A percentile compares a stretch with the other conserved stretches of the same genome.
phyloP scores from a whole-genome alignment of 2,329 filamentous ascomycete species.

The Pseudogymnoascus sp. region DNA sequence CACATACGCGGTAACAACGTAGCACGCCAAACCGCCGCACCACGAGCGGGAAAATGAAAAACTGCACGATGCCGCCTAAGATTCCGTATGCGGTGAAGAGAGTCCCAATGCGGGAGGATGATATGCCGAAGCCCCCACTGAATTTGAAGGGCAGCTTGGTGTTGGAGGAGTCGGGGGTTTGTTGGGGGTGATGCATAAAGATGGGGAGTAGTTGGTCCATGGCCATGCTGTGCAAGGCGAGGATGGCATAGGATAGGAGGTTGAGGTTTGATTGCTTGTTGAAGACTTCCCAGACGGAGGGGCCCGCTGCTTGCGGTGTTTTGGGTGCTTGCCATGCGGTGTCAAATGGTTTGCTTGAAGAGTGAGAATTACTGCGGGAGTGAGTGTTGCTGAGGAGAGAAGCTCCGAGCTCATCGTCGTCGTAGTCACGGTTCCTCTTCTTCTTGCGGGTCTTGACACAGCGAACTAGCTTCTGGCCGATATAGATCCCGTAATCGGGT shows the following conservation, averaged over 20 bases:
- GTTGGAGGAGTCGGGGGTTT: constrained; percentile 45
- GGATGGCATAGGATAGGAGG: constrained; percentile 67
- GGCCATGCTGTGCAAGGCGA: constrained; percentile 74
- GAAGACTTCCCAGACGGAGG: constrained; percentile 56
- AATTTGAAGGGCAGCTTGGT: constrained; percentile 71
- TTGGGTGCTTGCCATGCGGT: constrained; percentile 16
- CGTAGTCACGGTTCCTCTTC: constrained; percentile 28
- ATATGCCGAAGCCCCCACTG: constrained; percentile 67
- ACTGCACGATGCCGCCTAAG: constrained; percentile 72
- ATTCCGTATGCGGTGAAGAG: constrained; percentile 81
- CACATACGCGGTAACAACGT: constrained; percentile 60
- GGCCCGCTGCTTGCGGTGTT: constrained; percentile 16
- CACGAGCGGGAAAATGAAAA: constrained; percentile 71
- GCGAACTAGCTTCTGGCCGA: constrained; percentile 58
- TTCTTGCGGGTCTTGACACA: constrained; percentile 19
- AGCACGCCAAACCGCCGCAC: constrained; percentile 68
- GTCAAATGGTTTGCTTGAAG: constrained; percentile 16
- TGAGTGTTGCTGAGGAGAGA: constrained; percentile 40
- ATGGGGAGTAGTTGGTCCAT: constrained; percentile 86
- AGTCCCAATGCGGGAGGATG: constrained; percentile 68
- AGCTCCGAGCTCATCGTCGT: constrained; percentile 48
- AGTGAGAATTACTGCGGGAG: constrained; percentile 22
- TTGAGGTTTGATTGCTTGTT: constrained; percentile 67
- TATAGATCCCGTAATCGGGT: constrained; percentile 64
- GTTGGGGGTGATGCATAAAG: constrained; percentile 69